Conservation (phyloP, 306 rosid species). For the Echinosophora koreensis region DNA sequence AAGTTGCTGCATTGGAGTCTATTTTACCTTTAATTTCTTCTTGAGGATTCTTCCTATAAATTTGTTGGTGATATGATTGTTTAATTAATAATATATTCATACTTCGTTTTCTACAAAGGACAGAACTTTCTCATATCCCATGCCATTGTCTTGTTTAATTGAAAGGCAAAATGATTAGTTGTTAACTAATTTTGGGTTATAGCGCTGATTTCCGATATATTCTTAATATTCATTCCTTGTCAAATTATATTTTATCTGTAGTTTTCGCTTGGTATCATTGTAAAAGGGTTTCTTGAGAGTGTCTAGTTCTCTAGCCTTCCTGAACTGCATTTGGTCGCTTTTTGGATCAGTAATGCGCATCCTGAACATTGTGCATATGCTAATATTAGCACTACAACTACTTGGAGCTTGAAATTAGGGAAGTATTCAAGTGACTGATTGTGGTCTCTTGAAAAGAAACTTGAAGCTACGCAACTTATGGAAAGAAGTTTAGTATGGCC, state of each 20-base stretch:
- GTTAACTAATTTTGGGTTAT: background rate
- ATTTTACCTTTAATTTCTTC: background rate
- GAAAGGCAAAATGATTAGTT: background rate
- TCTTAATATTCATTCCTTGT: background rate
- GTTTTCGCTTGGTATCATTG: background rate
- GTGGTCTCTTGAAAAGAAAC: slow-evolving; percentile 23
- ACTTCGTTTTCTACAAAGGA: background rate
- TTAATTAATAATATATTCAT: background rate
- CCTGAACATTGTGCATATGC: background rate
- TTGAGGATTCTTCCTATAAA: slow-evolving; percentile 13
- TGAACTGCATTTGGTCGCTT: background rate
- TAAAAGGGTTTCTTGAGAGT: background rate
- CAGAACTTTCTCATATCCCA: background rate
- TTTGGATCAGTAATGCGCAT: background rate
- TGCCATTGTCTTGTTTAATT: background rate
- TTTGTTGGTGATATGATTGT: background rate
- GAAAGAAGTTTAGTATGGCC: slow-evolving; percentile 25
- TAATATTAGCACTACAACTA: background rate
- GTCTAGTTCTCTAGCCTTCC: slow-evolving; percentile 5
- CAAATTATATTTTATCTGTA: background rate
- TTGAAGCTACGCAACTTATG: slow-evolving; percentile 23
- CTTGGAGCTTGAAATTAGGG: background rate
- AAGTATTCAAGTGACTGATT: slow-evolving; percentile 4
- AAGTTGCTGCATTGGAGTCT: background rate
- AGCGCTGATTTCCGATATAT: background rate